phyloP scores from a whole-genome alignment of 257 asterid genomes.

The Nicotiana otophora region DNA sequence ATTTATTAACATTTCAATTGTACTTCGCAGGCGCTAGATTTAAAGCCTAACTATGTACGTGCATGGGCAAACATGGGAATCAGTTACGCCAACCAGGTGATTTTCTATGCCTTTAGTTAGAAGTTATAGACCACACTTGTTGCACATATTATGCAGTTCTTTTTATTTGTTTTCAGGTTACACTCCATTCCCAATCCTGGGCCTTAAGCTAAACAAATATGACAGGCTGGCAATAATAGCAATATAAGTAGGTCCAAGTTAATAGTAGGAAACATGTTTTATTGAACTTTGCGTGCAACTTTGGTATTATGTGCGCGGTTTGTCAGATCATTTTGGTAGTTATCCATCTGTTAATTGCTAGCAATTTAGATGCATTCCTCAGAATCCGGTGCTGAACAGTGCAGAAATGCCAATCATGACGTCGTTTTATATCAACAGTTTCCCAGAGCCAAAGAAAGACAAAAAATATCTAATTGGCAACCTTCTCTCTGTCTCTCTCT shows the following conservation, averaged over 20 bases:
- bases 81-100: constrained; percentile 99
- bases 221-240: too few species aligned
- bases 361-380: not conserved
- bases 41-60: constrained; percentile 94
- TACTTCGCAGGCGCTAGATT: constrained; percentile 80
- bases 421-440: not conserved
- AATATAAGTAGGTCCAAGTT: not conserved
- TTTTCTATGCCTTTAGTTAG: not conserved
- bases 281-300: not conserved
- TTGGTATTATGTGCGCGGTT: not conserved
- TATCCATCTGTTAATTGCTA: not conserved
- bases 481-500: too few species aligned
- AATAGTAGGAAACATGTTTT: not conserved
- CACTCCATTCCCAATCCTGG: not conserved
- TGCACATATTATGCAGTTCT: not conserved
- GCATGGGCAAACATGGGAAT: constrained; percentile 99
- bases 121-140: not conserved
- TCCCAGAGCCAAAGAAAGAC: not conserved
- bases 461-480: not conserved
- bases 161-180: not conserved
- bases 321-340: not conserved
- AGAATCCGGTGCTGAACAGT: too few species aligned
- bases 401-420: not conserved
- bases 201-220: too few species aligned
- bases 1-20: constrained; percentile 7